Percentiles rank a stretch among this genome's conserved stretches.
Evolutionary conservation across 768 basidiomycete species (phyloP).

Genomic region (Neoboletus subvelutipes): DNA sequence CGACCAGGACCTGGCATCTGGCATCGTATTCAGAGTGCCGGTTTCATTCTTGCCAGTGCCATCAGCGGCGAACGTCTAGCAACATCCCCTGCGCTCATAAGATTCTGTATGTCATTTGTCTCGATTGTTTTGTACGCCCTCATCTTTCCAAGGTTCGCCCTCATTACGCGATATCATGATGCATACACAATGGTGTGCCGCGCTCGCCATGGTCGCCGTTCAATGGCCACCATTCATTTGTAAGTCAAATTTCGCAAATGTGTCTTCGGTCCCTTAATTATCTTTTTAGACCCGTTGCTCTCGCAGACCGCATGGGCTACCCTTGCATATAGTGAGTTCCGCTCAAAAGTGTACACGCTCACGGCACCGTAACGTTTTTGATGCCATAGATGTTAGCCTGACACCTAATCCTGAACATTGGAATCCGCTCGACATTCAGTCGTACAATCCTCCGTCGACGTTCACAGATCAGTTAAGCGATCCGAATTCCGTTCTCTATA

Average conservation of each 20-base stretch:
- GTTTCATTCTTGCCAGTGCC: slow-evolving; percentile 89
- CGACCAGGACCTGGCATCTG: slow-evolving; percentile 61
- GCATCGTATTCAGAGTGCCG: slow-evolving; percentile 76
- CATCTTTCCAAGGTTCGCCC: slow-evolving; percentile 67
- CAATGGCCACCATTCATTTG: slow-evolving; percentile 93
- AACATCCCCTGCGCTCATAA: slow-evolving; percentile 78
- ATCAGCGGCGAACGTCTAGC: slow-evolving; percentile 90
- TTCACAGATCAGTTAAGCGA: slow-evolving; percentile 77
- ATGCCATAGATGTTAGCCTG: slow-evolving; percentile 67
- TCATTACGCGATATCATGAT: slow-evolving; percentile 90
- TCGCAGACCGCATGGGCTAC: slow-evolving; percentile 89
- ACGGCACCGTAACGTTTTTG: slow-evolving; percentile 9
- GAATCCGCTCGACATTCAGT: slow-evolving; percentile 59
- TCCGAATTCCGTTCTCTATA: slow-evolving; percentile 69
- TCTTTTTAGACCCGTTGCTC: slow-evolving; percentile 75
- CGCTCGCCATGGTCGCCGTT: slow-evolving; percentile 90
- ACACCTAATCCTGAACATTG: slow-evolving; percentile 56
- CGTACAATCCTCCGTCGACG: slow-evolving; percentile 63
- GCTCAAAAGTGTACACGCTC: slow-evolving; percentile 9
- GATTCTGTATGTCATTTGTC: slow-evolving; percentile 67
- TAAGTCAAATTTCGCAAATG: slow-evolving; percentile 38
- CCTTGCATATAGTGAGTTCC: slow-evolving; percentile 62
- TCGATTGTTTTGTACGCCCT: slow-evolving; percentile 12
- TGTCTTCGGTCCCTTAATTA: slow-evolving; percentile 15
- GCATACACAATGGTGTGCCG: slow-evolving; percentile 90